Percentiles rank a stretch among this genome's conserved stretches.
These are phyloP conservation scores for Macadamia tetraphylla DNA, from an alignment of 164 flowering plant species.

Conservation along the genomic window DNA sequence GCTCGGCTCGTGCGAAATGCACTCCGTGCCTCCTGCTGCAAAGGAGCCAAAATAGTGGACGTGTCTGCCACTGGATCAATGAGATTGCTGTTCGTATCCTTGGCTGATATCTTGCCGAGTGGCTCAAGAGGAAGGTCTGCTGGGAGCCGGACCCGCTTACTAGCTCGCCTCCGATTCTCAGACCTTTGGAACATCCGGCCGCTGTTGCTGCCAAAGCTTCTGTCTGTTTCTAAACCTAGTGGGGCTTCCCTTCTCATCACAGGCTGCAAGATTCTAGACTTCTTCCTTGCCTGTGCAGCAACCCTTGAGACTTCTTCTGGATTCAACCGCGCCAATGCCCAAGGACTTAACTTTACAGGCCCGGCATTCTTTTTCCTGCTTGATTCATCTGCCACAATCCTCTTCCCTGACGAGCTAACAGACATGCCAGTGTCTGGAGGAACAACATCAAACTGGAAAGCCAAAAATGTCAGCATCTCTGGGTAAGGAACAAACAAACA, in stretches of 20 bases:
- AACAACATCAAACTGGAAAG: conserved; percentile 87
- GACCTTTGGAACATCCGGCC: conserved; percentile 46
- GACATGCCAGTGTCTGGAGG: conserved; percentile 72
- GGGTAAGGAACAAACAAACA: not conserved
- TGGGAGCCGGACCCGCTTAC: conserved; percentile 61
- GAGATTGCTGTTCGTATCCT: conserved; percentile 28
- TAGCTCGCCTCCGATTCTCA: conserved; percentile 48
- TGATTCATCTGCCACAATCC: conserved; percentile 40
- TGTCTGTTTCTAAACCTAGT: conserved; percentile 46
- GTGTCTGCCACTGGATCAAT: conserved; percentile 25
- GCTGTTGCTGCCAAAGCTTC: conserved; percentile 74
- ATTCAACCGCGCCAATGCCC: conserved; percentile 87
- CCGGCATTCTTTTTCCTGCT: conserved; percentile 57
- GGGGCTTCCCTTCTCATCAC: conserved; percentile 44
- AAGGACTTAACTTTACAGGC: conserved; percentile 83
- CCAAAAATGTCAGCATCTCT: conserved; percentile 3
- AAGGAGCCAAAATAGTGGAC: conserved; percentile 62
- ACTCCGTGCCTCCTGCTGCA: conserved; percentile 79
- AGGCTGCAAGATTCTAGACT: conserved; percentile 82
- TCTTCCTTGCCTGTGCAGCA: conserved; percentile 88
- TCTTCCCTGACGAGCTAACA: conserved; percentile 66
- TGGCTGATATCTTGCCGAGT: conserved; percentile 28
- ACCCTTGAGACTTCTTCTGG: conserved; percentile 86
- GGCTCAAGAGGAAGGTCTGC: conserved; percentile 55
- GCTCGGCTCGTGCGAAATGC: conserved; percentile 73